Base-by-base conservation (phyloP, 805 yeast genomes). In the Cyberlindnera xishuangbannaensis region DNA sequence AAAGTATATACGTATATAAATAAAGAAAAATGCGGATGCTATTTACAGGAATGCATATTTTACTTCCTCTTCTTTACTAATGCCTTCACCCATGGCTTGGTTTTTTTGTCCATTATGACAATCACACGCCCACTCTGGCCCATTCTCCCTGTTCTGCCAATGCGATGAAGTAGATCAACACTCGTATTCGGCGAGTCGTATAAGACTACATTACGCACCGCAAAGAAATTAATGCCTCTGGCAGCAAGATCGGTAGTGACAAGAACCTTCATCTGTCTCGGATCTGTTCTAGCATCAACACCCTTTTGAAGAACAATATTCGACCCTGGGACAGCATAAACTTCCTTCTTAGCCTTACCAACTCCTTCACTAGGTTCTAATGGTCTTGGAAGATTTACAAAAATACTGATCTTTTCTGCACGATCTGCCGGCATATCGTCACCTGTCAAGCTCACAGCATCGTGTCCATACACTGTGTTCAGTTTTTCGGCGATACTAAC, bases 91-190 rank as follows among this genome's bases (percentile, higher is more conserved):
- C 94, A 86, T 5, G 83, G 69, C 47, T 80, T 79, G n/a, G 72
- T 67, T 30, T 67, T 58, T 41, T 78, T 77, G 41, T 78, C 81
- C 18, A 81, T 79, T 32, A 90, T 74, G 50, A 92, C 64, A 42
- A 86, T 80, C 2, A 85, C 96, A 40, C 95, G 70, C 11, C 98
- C 98, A 23, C 81, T 69, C 50, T 81, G 86, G 28, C 82, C 83
- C 83, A 88, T 79, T 55, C 98, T 65, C 3, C 96, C 97, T 0
- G 97, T 90, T 60, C 98, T 73, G 2, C 98, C 98, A 2, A 85
- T 81, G 41, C 98, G 67, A 55, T 90, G 97, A 15, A 90, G 76
- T 39, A 90, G 64, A 58, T 90, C 97, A 14, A 85, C 78, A 0
- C 96, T 74, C 5, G 82, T 78, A 33, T 72, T 71, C 6, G 98